These are phyloP conservation scores for Adansonia grandidieri DNA, from an alignment of 441 rosid species.

Conservation along the genomic window DNA sequence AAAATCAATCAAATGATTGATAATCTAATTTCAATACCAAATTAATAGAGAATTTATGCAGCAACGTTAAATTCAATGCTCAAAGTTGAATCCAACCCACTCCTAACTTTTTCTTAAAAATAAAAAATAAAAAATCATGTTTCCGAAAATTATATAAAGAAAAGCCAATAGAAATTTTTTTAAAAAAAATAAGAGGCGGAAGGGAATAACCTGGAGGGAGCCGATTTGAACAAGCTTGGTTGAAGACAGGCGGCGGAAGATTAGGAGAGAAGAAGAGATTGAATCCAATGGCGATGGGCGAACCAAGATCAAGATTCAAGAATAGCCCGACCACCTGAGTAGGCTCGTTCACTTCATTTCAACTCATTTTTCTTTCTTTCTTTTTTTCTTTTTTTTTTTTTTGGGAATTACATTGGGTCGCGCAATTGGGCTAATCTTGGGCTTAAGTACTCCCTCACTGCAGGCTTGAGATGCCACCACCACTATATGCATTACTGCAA, in stretches of 20 bases:
- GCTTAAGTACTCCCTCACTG: no score
- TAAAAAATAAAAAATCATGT: neutral
- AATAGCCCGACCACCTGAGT: no score
- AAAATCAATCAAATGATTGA: neutral
- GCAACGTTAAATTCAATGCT: no score
- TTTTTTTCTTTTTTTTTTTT: no score
- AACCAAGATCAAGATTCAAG: no score
- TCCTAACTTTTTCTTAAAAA: neutral
- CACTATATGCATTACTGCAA: no score
- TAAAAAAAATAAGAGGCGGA: neutral
- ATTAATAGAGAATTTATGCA: neutral
- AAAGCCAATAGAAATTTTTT: neutral
- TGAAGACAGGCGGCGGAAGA: neutral
- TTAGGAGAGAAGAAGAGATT: neutral
- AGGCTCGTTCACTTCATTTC: no score
- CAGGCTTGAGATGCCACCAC: no score
- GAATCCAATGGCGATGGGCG: neutral
- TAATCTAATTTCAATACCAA: neutral
- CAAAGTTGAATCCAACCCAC: neutral
- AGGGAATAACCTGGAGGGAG: neutral
- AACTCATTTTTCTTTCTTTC: no score
- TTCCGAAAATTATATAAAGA: neutral
- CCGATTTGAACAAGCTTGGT: neutral
- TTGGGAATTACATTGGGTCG: no score
- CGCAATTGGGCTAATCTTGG: no score